phyloP scores from a whole-genome alignment of 2,329 filamentous ascomycete genomes.

The Aspergillus hiratsukae region DNA sequence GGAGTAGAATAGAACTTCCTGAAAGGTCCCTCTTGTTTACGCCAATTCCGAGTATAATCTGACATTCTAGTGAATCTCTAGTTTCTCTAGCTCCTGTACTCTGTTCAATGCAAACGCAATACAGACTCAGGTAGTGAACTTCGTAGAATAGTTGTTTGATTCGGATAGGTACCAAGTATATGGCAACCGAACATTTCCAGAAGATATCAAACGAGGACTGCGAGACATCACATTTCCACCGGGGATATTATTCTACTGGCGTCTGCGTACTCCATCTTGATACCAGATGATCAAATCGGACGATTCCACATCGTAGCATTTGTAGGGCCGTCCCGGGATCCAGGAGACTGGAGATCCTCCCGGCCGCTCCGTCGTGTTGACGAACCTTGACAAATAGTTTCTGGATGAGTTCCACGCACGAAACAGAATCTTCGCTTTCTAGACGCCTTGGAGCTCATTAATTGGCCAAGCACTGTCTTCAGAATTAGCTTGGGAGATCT shows the following conservation, averaged over 20 bases:
- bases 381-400: conserved; percentile 15
- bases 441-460: not conserved
- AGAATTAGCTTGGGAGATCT: not conserved
- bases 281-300: not conserved
- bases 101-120: not conserved
- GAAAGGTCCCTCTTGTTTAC: not conserved
- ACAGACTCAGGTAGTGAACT: not conserved
- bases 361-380: conserved; percentile 7
- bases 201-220: not conserved
- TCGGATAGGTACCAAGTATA: not conserved
- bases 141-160: not conserved
- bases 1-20: no score
- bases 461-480: not conserved
- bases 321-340: conserved; percentile 8
- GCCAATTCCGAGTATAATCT: not conserved
- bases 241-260: conserved; percentile 6
- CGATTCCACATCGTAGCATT: conserved; percentile 5
- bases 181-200: not conserved
- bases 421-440: not conserved
- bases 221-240: conserved; percentile 17
- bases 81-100: not conserved
- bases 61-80: not conserved
- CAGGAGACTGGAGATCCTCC: conserved; percentile 19
- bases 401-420: conserved; percentile 15
- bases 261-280: conserved; percentile 5